Evolutionary conservation across 441 rosid species (phyloP).

Genomic region (Mallotus japonicus): DNA sequence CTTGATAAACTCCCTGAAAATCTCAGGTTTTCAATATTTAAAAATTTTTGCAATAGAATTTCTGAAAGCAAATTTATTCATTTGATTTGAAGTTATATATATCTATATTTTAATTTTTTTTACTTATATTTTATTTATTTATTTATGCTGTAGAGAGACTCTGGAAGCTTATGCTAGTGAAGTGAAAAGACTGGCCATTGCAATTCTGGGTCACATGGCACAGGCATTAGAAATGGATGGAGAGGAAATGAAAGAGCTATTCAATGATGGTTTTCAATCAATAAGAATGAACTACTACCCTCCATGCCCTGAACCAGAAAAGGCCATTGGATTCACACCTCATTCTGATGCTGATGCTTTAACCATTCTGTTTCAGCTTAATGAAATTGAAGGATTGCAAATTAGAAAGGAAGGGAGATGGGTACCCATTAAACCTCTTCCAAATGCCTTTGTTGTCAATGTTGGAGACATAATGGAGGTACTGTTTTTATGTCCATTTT

Average conservation of each 20-base stretch:
- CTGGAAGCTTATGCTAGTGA: conserved; percentile 24
- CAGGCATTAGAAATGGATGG: conserved; percentile 27
- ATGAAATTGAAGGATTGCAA: conserved; percentile 43
- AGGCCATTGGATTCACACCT: conserved; percentile 41
- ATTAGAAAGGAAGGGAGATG: conserved; percentile 41
- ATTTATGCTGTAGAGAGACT: conserved; percentile 22
- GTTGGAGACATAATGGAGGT: conserved; percentile 52
- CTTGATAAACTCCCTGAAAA: conserved; percentile 36
- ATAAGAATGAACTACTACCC: conserved; percentile 60
- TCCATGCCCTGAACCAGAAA: conserved; percentile 54
- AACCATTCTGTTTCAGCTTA: conserved; percentile 39
- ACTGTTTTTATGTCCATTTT: not conserved
- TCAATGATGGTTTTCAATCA: conserved; percentile 37
- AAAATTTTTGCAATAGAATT: too few relatives aligned
- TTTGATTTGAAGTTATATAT: too few relatives aligned
- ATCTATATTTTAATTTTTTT: too few relatives aligned
- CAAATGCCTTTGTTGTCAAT: conserved; percentile 28
- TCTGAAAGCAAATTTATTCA: too few relatives aligned
- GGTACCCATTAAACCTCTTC: conserved; percentile 32
- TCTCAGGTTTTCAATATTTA: conserved; percentile 30
- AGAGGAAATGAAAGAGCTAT: conserved; percentile 36
- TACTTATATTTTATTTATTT: too few relatives aligned
- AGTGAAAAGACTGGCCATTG: conserved; percentile 11
- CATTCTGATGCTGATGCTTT: conserved; percentile 49
- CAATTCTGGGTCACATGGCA: conserved; percentile 26